phyloP scores from a whole-genome alignment of 176 grass and related monocot genomes.

The Cenchrus americanus region DNA sequence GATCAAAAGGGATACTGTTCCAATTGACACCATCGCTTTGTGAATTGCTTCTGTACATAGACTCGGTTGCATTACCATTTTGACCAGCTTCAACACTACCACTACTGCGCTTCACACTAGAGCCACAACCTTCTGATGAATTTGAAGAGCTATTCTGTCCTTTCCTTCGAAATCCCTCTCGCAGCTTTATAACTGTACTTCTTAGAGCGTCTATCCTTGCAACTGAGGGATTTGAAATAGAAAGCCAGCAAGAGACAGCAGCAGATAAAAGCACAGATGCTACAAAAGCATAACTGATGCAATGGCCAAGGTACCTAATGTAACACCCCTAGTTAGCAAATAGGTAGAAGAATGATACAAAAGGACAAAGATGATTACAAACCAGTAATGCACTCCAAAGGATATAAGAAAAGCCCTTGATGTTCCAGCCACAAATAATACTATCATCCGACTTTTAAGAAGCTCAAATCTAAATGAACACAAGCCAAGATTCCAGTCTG shows the following conservation, averaged over 20 bases:
- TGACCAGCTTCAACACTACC: conserved; percentile 90
- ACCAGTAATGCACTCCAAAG: conserved; percentile 99
- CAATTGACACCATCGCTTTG: conserved; percentile 65
- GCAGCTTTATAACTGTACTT: conserved; percentile 90
- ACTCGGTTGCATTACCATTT: conserved; percentile 66
- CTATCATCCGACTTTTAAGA: conserved; percentile 86
- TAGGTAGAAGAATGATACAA: conserved; percentile 21
- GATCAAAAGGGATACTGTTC: conserved; percentile 74
- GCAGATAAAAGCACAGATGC: conserved; percentile 93
- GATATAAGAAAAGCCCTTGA: conserved; percentile 98
- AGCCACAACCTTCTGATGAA: conserved; percentile 98
- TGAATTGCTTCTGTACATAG: conserved; percentile 77
- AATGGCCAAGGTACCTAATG: conserved; percentile 97
- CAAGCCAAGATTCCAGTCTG: conserved; percentile 95
- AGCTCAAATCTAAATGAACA: conserved; percentile 95
- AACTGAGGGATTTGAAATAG: conserved; percentile 84
- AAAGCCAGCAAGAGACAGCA: conserved; percentile 82
- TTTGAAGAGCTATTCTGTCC: conserved; percentile 89
- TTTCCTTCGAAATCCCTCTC: conserved; percentile 84
- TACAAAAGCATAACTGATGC: conserved; percentile 98
- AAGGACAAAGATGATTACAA: conserved; percentile 43
- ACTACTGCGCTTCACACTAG: conserved; percentile 94
- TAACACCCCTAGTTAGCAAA: conserved; percentile 49
- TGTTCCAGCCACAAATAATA: conserved; percentile 82
- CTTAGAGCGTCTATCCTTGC: conserved; percentile 87